Percentiles rank a stretch among this genome's conserved stretches.
phyloP scores from a whole-genome alignment of 495 filamentous ascomycete genomes.

The Penicillium desertorum region DNA sequence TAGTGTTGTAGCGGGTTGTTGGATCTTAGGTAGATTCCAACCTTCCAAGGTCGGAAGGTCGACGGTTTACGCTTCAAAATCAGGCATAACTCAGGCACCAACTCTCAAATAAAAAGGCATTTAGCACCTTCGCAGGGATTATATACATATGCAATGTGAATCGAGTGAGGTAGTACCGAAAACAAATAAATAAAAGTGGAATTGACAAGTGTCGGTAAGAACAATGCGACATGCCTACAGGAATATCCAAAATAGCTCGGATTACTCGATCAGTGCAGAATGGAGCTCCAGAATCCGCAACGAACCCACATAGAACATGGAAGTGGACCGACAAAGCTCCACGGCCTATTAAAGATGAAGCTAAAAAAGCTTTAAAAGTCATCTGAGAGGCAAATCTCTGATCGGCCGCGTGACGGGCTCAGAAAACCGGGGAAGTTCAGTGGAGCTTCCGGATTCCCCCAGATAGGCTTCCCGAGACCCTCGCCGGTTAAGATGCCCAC shows the following conservation, averaged over 20 bases:
- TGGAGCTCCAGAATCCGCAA: conserved; percentile 10
- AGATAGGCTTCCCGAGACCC: conserved; percentile 29
- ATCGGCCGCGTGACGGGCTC: conserved; percentile 19
- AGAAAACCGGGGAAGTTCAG: conserved; percentile 11
- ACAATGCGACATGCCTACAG: too few relatives aligned
- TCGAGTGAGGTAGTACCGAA: conserved; percentile 7
- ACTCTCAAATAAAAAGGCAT: too few relatives aligned
- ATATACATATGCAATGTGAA: not conserved
- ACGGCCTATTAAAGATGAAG: not conserved
- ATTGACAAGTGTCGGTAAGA: not conserved
- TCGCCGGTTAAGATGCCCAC: conserved; percentile 5
- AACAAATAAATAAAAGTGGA: not conserved
- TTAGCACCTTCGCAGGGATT: not conserved
- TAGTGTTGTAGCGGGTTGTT: too few relatives aligned
- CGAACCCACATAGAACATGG: not conserved
- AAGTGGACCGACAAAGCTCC: not conserved
- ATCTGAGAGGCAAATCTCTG: conserved; percentile 19
- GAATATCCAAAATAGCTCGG: conserved; percentile 13
- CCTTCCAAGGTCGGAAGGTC: too few relatives aligned
- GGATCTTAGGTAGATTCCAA: too few relatives aligned
- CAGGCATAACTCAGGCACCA: too few relatives aligned
- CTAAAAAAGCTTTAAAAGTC: conserved; percentile 9
- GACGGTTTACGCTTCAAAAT: too few relatives aligned
- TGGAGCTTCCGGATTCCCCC: conserved; percentile 25
- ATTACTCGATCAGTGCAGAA: conserved; percentile 25